A percentile compares a stretch with the other conserved stretches of the same genome.
These are phyloP conservation scores for Urochloa ruziziensis DNA, from an alignment of 176 grass and related monocot genomes.

Conservation along the genomic window DNA sequence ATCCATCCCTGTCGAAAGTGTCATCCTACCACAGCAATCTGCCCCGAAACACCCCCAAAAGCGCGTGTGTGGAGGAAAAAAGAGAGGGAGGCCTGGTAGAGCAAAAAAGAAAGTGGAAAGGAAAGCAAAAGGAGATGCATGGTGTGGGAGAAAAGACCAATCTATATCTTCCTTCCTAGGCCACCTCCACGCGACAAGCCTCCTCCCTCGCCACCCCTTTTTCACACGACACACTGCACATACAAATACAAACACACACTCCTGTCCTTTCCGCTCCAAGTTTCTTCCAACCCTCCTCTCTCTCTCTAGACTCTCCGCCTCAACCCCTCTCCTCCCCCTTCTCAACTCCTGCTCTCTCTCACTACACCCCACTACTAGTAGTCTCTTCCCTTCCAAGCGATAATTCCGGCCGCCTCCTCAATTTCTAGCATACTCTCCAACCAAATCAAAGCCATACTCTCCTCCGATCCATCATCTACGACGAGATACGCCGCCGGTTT, in stretches of 20 bases:
- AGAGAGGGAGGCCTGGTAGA: background rate
- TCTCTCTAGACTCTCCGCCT: background rate
- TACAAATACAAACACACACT: slow-evolving; percentile 51
- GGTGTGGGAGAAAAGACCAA: slow-evolving; percentile 56
- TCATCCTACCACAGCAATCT: slow-evolving; percentile 52
- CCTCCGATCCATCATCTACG: background rate
- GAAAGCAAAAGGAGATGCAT: slow-evolving; percentile 40
- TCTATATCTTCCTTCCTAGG: slow-evolving; percentile 48
- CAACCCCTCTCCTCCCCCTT: background rate
- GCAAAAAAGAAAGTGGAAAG: slow-evolving; percentile 16
- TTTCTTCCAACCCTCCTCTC: background rate
- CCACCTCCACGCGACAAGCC: slow-evolving; percentile 35
- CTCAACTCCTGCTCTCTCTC: background rate
- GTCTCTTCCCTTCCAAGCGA: slow-evolving; percentile 1
- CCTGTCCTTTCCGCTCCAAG: slow-evolving; percentile 39
- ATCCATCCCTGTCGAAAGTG: slow-evolving; percentile 45
- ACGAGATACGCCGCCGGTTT: background rate
- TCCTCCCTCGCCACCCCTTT: slow-evolving; percentile 33
- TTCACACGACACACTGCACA: slow-evolving; percentile 35
- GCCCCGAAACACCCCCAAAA: slow-evolving; percentile 38
- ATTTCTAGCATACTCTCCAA: slow-evolving; percentile 14
- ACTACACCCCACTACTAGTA: background rate
- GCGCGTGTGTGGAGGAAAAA: slow-evolving; percentile 23
- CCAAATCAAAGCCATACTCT: slow-evolving; percentile 5
- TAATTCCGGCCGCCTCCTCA: slow-evolving; percentile 21